A percentile compares a stretch with the other conserved stretches of the same genome.
phyloP scores from a whole-genome alignment of 1,139 yeast species.

The Candida sanyaensis region DNA sequence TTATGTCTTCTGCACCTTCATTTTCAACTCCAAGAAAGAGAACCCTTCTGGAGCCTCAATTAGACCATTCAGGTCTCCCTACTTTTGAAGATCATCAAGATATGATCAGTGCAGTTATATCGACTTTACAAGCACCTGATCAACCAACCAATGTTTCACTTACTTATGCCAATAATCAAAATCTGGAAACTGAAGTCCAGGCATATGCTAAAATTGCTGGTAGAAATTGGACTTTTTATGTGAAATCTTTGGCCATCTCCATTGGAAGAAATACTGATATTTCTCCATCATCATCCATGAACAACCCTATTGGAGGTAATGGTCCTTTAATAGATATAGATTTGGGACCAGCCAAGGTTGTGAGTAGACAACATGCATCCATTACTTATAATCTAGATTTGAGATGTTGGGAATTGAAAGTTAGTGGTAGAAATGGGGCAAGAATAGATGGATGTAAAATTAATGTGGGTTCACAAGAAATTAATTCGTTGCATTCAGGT shows the following conservation, averaged over 20 bases:
- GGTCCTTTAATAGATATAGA: slow-evolving; percentile 70
- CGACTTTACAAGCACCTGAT: slow-evolving; percentile 48
- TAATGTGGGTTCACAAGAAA: slow-evolving; percentile 46
- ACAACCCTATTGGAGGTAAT: slow-evolving; percentile 10
- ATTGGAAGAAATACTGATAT: slow-evolving; percentile 86
- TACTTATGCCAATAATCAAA: slow-evolving; percentile 63
- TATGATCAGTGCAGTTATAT: slow-evolving; percentile 53
- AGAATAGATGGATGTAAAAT: slow-evolving; percentile 75
- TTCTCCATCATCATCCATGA: slow-evolving; percentile 6
- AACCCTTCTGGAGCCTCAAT: slow-evolving; percentile 20
- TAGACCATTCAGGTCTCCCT: slow-evolving; percentile 23
- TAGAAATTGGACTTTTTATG: slow-evolving; percentile 91
- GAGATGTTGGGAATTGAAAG: slow-evolving; percentile 83
- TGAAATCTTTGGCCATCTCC: slow-evolving; percentile 71
- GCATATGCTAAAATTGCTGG: slow-evolving; percentile 97
- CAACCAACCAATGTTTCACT: slow-evolving; percentile 53
- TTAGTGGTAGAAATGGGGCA: slow-evolving; percentile 90
- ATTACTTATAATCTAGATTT: slow-evolving; percentile 74
- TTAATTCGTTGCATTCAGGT: slow-evolving; percentile 73
- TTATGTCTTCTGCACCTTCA: slow-evolving; percentile 8
- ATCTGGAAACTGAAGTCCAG: slow-evolving; percentile 82
- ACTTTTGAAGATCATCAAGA: slow-evolving; percentile 53
- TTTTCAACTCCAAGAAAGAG: slow-evolving; percentile 35
- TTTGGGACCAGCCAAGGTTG: slow-evolving; percentile 95
- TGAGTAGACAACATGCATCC: slow-evolving; percentile 84